phyloP scores from a whole-genome alignment of 805 yeast genomes.

The Cyberlindnera americana region DNA sequence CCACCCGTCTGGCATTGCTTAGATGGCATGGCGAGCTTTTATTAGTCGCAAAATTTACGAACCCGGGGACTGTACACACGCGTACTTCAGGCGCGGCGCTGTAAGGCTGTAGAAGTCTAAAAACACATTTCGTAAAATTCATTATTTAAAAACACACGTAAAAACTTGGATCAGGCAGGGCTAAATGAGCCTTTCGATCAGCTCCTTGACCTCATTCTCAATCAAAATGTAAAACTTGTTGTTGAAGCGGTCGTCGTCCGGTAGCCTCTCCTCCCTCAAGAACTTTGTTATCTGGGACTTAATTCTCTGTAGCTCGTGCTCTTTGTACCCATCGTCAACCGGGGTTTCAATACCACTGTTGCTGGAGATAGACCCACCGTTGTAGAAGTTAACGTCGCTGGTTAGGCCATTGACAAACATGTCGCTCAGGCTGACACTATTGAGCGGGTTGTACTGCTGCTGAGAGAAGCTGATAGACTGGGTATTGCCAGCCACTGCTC shows the following conservation, averaged over 20 bases:
- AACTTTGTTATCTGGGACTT: conserved; percentile 28
- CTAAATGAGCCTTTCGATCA: conserved; percentile 27
- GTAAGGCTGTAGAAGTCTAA: too few species aligned
- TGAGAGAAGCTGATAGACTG: conserved; percentile 20
- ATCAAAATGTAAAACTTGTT: conserved; percentile 27
- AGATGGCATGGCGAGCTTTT: too few species aligned
- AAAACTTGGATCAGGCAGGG: too few species aligned
- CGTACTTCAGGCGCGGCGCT: too few species aligned
- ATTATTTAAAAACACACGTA: conserved; percentile 1
- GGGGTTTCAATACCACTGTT: conserved; percentile 4
- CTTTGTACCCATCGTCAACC: conserved; percentile 27
- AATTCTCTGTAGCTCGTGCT: conserved; percentile 28
- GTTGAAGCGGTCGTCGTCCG: conserved; percentile 29
- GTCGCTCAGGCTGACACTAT: conserved; percentile 26
- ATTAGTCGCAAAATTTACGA: too few species aligned
- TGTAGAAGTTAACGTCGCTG: conserved; percentile 18
- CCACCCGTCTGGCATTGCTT: too few species aligned
- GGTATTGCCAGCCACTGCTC: conserved; percentile 25
- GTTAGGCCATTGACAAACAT: conserved; percentile 28
- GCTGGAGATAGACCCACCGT: conserved; percentile 2
- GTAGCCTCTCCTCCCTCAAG: conserved; percentile 27
- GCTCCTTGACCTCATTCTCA: conserved; percentile 28
- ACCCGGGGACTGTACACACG: too few species aligned
- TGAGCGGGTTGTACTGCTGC: conserved; percentile 16
- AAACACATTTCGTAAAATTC: conserved; percentile 1